Evolutionary conservation across 176 grass and related monocot species (phyloP), one percentile per base, ranked within the genome.

Genomic region (Cenchrus americanus): DNA sequence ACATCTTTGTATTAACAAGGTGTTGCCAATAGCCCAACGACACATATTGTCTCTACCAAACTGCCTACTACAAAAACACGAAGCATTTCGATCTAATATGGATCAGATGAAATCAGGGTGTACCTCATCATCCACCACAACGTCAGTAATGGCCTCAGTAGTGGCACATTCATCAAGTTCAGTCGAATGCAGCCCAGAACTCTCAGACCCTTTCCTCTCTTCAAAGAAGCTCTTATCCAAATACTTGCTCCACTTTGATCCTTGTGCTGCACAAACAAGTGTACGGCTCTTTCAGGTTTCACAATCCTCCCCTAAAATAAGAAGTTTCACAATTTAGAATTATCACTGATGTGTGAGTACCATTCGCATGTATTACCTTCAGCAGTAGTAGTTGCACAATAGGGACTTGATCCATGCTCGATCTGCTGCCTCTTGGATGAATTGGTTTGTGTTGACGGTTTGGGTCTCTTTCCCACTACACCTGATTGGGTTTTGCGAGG

Each of bases 51-150:
- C 65, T 57, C 34, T 77, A 57, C 19, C 81, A 65, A 81, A 54
- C 72, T 78, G 21, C 55, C 14, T 22, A 0, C 64, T 77, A 77
- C 64, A 58, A 26, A 72, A 77, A 71, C 50, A 72, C 76, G 32
- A 6, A 14, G 61, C 58, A 57, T 21, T 57, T 21, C 52, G 27
- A 57, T 59, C 66, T 40, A 77, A 85, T 42, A 90, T 4, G 5
- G 67, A 69, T 69, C 44, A 86, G 18, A 73, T 68, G 70, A 97
- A 97, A 87, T 97, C 94, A n/a, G 94, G 88, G 82, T 97, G 91
- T 66, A 93, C 91, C 69, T 97, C 94, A 44, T 97, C 91, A 68
- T 91, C 89, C 23, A 93, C 94, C 43, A 70, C 27, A 26, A 80
- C 77, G 11, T 91, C 87, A 22, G 62, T 62, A 61, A 62, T 48